Percentiles rank a stretch among this genome's conserved stretches.
Evolutionary conservation across 345 rosid species (phyloP).

Genomic region (Corchorus capsularis): DNA sequence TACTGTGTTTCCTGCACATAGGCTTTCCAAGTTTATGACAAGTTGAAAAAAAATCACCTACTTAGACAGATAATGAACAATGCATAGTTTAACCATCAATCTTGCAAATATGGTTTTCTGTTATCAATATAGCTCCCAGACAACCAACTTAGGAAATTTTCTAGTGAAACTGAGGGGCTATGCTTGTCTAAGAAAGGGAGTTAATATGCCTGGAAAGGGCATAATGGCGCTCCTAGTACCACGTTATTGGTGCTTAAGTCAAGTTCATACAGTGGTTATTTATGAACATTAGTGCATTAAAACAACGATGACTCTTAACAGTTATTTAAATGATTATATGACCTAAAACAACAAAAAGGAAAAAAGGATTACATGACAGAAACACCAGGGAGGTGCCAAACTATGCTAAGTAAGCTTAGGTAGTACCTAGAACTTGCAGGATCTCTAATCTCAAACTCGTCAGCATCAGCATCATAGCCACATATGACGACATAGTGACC

Average conservation of each 20-base stretch:
- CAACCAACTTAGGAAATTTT: no score
- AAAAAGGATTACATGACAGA: background rate
- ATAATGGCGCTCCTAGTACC: background rate
- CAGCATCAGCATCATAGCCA: conserved; percentile 69
- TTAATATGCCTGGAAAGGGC: background rate
- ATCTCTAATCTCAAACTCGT: conserved; percentile 97
- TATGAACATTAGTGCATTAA: background rate
- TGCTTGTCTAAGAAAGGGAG: background rate
- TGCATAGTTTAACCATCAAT: no score
- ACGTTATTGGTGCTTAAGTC: no score
- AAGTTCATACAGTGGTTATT: background rate
- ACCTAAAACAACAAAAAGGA: background rate
- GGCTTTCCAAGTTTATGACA: conserved; percentile 6
- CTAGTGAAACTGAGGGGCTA: no score
- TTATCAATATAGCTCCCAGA: no score
- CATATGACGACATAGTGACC: conserved; percentile 94
- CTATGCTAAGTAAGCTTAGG: conserved; percentile 8
- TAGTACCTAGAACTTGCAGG: conserved; percentile 89
- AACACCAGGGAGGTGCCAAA: background rate
- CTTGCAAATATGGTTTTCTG: no score
- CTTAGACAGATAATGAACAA: background rate
- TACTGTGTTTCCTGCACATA: conserved; percentile 53
- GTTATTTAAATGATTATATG: background rate
- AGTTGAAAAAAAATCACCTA: background rate
- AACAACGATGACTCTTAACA: background rate